Base-by-base conservation (phyloP, 2,329 filamentous ascomycete genomes). In the Clarireedia paspali region DNA sequence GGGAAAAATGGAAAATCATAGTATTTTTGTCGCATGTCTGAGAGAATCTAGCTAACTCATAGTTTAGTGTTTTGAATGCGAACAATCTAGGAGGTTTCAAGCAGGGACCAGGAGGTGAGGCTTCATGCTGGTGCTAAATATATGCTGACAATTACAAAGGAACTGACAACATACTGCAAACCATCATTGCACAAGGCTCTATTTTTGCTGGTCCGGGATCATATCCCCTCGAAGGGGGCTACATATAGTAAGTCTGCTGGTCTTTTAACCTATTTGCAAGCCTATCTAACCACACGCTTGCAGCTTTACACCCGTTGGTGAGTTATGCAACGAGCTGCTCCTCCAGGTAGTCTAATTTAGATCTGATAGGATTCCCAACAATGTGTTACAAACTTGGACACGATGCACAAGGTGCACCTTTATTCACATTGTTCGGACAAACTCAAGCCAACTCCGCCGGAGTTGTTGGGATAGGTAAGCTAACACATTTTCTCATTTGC, bases 11-110 rank as follows among this genome's bases (percentile, higher is more conserved):
- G 71, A 4, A 69, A 73, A 53, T 66, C 68, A 1, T 74, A 73
- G 57, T 62, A 73, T 9, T 30, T 30, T 30, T 6, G 27, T 30
- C 27, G 6, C 6, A 30, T 30, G 10, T 30, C 27, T 30, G 27
- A 7, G 27, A 30, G 9, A 3, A 3, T 30, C 6, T 2, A 14
- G 50, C 39, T 52, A 7, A 36, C 39, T 10, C 9, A 5, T 10
- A 23, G 34, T 15, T n/a, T 24, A 24, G 17, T 52, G 20, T 52
- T 42, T 59, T 74, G 39, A 71, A 74, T 57, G 65, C 68, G 4
- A 70, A 74, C 57, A 71, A 74, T 51, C 63, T 75, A 2, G 73
- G 72, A 39, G 73, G 72, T n/a, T 75, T 70, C 56, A 70, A 70
- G 38, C 67, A 72, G 39, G 72, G 71, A 2, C 47, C 67, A 66